Evolutionary conservation across 2,329 filamentous ascomycete genomes (phyloP).

Genomic region (Cryphonectria parasitica): DNA sequence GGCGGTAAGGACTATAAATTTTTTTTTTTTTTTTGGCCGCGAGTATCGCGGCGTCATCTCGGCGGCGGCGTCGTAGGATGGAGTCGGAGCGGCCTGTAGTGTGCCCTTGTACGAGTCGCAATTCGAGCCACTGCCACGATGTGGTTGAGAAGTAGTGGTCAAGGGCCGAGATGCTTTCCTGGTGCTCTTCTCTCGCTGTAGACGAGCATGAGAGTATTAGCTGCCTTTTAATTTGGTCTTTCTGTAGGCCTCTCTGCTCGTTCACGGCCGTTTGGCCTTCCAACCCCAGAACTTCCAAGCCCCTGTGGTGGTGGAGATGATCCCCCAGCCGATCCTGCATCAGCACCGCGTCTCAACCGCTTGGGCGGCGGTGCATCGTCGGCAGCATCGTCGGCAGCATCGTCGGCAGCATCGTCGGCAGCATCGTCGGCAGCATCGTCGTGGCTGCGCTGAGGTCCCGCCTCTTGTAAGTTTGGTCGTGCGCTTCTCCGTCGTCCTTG

Average conservation of each 20-base stretch:
- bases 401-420: too few species aligned
- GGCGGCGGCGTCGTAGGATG: too few species aligned
- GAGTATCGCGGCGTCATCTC: neutral
- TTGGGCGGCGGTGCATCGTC: too few species aligned
- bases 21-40: neutral
- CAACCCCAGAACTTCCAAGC: too few species aligned
- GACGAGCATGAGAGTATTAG: neutral
- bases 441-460: neutral
- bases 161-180: neutral
- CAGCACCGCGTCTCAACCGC: neutral
- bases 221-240: slow-evolving; percentile 3
- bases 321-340: neutral
- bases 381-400: neutral
- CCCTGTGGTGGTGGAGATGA: too few species aligned
- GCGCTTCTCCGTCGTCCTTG: neutral
- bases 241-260: neutral
- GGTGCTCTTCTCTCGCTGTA: neutral
- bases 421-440: neutral
- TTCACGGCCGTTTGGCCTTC: too few species aligned
- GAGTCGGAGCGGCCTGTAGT: neutral
- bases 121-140: neutral
- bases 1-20: too few species aligned
- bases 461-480: neutral
- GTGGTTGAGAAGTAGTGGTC: neutral
- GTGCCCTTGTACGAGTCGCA: neutral